Conservation (phyloP, 306 rosid genomes). For the Urtica urens region DNA sequence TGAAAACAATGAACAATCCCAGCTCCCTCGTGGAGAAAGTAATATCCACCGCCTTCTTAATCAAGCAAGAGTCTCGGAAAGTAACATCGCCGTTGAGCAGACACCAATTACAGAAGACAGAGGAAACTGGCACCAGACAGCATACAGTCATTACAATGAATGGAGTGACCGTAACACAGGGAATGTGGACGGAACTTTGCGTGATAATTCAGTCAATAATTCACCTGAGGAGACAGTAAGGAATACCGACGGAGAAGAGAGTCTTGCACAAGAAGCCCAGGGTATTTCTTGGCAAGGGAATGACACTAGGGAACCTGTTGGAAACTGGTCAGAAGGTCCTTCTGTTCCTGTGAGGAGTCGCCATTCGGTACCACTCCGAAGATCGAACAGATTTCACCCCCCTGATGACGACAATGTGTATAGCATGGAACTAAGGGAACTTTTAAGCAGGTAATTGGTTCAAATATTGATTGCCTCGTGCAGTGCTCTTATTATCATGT, state of each 20-base stretch:
- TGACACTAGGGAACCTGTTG: conserved; percentile 55
- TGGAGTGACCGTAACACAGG: conserved; percentile 49
- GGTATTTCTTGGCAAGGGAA: conserved; percentile 61
- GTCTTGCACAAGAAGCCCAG: conserved; percentile 44
- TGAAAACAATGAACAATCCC: conserved; percentile 49
- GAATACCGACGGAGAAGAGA: conserved; percentile 48
- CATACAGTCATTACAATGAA: conserved; percentile 45
- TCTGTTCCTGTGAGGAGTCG: conserved; percentile 67
- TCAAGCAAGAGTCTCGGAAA: conserved; percentile 43
- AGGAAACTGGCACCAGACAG: conserved; percentile 57
- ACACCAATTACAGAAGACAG: conserved; percentile 50
- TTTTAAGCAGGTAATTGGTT: conserved; percentile 75
- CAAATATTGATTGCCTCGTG: background rate
- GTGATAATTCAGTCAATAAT: conserved; percentile 34
- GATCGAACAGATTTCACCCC: conserved; percentile 83
- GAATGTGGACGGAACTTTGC: conserved; percentile 33
- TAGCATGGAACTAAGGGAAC: conserved; percentile 99
- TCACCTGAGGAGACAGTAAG: conserved; percentile 57
- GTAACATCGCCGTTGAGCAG: conserved; percentile 38
- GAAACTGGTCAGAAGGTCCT: conserved; percentile 78
- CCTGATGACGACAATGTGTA: conserved; percentile 97
- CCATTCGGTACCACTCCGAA: conserved; percentile 58
- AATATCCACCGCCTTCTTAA: conserved; percentile 40
- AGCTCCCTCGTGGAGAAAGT: conserved; percentile 37
- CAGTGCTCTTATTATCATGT: conserved; percentile 10